Percentiles rank a stretch among this genome's conserved stretches.
These are phyloP conservation scores for Diaporthe velutina DNA, from an alignment of 2,329 filamentous ascomycete genomes.

Conservation along the genomic window DNA sequence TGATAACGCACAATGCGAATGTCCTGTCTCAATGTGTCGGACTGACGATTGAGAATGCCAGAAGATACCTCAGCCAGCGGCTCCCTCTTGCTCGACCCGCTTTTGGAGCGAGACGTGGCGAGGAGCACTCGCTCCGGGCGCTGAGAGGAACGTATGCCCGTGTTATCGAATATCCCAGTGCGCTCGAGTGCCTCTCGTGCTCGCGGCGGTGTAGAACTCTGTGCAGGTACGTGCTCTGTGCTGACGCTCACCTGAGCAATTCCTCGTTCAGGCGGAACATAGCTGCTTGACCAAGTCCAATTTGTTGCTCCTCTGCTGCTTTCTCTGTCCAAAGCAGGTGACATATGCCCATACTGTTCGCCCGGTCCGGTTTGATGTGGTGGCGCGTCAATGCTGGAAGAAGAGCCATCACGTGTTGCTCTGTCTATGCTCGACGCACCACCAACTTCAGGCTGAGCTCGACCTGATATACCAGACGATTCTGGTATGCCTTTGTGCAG, in stretches of 20 bases:
- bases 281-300: conserved; percentile 44
- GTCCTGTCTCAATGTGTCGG: neutral
- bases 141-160: neutral
- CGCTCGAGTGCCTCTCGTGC: neutral
- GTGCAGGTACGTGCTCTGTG: neutral
- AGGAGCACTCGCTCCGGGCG: neutral
- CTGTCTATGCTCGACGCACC: conserved; percentile 21
- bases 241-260: neutral
- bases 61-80: neutral
- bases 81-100: neutral
- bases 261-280: neutral
- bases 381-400: neutral
- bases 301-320: conserved; percentile 39
- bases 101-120: neutral
- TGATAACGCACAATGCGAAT: conserved; percentile 41
- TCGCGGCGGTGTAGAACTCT: neutral
- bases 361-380: neutral
- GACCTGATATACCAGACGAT: conserved; percentile 33
- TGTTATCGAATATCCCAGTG: conserved; percentile 24
- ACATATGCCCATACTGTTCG: neutral
- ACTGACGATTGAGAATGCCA: neutral
- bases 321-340: neutral
- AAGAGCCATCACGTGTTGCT: neutral
- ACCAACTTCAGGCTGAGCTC: conserved; percentile 16
- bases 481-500: conserved; percentile 31